These are phyloP conservation scores for Pythium pectinolyticum DNA, from an alignment of 352 stramenopile genomes.

Conservation along the genomic window DNA sequence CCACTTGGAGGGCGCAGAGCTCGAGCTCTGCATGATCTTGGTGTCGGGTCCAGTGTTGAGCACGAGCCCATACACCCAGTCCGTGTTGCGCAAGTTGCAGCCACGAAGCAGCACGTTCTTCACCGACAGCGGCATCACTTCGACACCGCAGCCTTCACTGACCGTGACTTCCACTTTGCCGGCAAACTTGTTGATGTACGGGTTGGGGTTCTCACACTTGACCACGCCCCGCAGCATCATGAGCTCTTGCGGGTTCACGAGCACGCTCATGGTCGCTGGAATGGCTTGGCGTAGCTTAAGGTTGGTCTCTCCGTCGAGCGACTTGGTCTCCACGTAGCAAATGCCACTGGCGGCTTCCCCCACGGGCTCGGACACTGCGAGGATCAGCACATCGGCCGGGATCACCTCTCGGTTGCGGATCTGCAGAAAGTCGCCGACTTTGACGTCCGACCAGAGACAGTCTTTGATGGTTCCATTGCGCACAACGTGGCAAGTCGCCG, in stretches of 20 bases:
- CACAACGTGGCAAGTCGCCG: constrained; percentile 63
- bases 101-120: constrained; percentile 91
- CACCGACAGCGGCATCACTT: constrained; percentile 75
- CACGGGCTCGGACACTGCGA: constrained; percentile 72
- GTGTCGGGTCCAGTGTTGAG: constrained; percentile 91
- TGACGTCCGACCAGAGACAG: constrained; percentile 70
- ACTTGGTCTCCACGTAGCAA: constrained; percentile 48
- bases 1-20: constrained; percentile 74
- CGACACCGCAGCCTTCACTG: constrained; percentile 58
- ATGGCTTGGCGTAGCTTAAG: constrained; percentile 30
- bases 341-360: constrained; percentile 70
- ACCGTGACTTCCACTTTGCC: constrained; percentile 79
- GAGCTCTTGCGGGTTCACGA: constrained; percentile 54
- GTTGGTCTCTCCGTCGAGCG: constrained; percentile 1
- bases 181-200: constrained; percentile 88
- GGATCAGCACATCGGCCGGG: constrained; percentile 81
- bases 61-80: constrained; percentile 85
- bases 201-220: constrained; percentile 79
- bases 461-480: constrained; percentile 77
- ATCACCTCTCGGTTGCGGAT: constrained; percentile 83
- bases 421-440: constrained; percentile 85
- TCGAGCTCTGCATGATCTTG: constrained; percentile 90
- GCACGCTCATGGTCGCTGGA: constrained; percentile 59
- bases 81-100: constrained; percentile 87
- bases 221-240: constrained; percentile 59